These are phyloP conservation scores for Colletotrichum scovillei DNA, from an alignment of 2,329 filamentous ascomycete genomes.

Conservation along the genomic window DNA sequence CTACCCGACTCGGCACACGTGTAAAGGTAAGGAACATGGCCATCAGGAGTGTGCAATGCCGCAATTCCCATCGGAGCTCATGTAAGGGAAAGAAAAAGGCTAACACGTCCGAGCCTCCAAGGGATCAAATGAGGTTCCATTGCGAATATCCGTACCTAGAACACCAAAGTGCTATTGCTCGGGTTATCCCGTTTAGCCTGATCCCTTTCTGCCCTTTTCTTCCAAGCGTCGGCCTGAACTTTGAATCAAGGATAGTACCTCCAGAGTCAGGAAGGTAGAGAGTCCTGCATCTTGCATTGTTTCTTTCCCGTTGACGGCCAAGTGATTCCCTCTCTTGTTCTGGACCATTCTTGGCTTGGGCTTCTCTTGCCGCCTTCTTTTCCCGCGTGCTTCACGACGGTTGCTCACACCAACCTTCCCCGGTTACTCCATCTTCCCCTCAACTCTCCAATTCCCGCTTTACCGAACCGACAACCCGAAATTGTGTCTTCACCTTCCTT, in stretches of 20 bases:
- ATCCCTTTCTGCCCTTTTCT: neutral
- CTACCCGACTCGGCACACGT: slow-evolving; percentile 15
- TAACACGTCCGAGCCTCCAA: neutral
- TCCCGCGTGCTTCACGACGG: neutral
- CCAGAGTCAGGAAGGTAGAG: neutral
- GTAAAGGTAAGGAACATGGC: neutral
- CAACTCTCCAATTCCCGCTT: slow-evolving; percentile 2
- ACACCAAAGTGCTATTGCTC: neutral
- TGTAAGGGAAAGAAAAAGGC: neutral
- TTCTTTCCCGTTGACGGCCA: neutral
- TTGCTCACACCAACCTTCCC: neutral
- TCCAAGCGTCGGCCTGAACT: neutral
- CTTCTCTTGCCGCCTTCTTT: neutral
- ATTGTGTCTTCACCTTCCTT: slow-evolving; percentile 3
- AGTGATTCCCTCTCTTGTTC: neutral
- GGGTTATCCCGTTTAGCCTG: slow-evolving; percentile 1
- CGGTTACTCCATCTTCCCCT: neutral
- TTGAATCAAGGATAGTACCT: neutral
- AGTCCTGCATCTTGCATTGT: neutral
- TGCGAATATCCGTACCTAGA: neutral
- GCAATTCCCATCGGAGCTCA: neutral
- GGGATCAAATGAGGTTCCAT: neutral
- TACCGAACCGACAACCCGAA: slow-evolving; percentile 3
- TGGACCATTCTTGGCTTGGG: neutral
- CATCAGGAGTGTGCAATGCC: neutral